Percentiles rank a stretch among this genome's conserved stretches.
These are phyloP conservation scores for Solanum peruvianum DNA, from an alignment of 257 asterid species.

Conservation along the genomic window DNA sequence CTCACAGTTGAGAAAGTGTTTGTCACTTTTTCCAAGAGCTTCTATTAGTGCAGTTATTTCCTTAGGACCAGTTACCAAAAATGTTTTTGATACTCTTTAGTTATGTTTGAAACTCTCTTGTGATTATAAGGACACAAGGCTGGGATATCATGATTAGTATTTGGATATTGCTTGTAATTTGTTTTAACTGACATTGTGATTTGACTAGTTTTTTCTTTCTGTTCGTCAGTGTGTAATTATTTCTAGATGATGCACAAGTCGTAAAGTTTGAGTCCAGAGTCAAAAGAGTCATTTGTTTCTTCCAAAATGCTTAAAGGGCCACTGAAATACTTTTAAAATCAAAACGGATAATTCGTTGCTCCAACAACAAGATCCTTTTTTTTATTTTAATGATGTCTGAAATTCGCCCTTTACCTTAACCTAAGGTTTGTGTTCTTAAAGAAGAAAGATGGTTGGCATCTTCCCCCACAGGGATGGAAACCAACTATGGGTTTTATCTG, in stretches of 20 bases:
- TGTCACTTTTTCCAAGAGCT: background rate
- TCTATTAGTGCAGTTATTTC: background rate
- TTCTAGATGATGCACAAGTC: background rate
- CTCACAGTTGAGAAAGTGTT: background rate
- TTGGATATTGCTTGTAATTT: background rate
- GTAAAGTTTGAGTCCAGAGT: background rate
- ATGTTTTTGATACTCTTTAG: background rate
- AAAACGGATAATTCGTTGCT: background rate
- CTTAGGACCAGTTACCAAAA: background rate
- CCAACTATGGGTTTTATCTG: too few relatives aligned
- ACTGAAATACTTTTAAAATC: too few relatives aligned
- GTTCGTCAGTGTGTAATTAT: background rate
- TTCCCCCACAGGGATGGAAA: background rate
- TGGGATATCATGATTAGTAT: background rate
- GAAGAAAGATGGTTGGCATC: background rate
- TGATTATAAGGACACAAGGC: background rate
- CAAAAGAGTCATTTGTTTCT: background rate
- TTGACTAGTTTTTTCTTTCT: too few relatives aligned
- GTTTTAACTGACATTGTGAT: background rate
- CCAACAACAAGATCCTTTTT: too few relatives aligned
- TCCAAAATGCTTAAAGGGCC: background rate
- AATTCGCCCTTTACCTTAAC: background rate
- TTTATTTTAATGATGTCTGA: too few relatives aligned
- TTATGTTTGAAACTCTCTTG: background rate
- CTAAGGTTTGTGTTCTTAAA: background rate